Conservation (phyloP, 169 alveolate species). For the Cardiosporidium cionae region DNA sequence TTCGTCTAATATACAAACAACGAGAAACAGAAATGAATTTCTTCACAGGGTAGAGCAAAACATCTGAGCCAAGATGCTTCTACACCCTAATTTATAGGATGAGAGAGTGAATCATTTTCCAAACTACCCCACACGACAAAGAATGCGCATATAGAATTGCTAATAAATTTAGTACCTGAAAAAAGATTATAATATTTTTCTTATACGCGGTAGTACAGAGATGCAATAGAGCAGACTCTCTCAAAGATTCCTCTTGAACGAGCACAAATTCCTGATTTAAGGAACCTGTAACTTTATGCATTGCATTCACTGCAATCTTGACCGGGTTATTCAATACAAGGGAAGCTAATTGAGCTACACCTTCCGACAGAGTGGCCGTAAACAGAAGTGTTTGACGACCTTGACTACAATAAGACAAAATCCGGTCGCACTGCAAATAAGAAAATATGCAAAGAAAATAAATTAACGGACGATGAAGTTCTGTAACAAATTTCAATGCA, state of each 20-base stretch:
- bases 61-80: too few relatives aligned
- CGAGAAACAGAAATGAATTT: too few relatives aligned
- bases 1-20: conserved; percentile 66
- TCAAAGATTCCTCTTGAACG: conserved; percentile 10
- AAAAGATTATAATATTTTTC: conserved; percentile 10
- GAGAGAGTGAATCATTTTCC: too few relatives aligned
- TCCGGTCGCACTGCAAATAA: conserved; percentile 13
- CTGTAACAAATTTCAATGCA: not conserved
- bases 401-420: conserved; percentile 40
- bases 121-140: too few relatives aligned
- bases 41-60: too few relatives aligned
- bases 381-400: conserved; percentile 72
- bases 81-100: too few relatives aligned
- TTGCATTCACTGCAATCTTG: not conserved
- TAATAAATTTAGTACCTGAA: conserved; percentile 11
- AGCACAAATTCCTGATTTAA: conserved; percentile 25
- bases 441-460: not conserved
- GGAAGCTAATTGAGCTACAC: conserved; percentile 64
- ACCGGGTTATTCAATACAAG: conserved; percentile 64
- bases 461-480: not conserved
- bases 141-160: not conserved
- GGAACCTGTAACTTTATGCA: conserved; percentile 1
- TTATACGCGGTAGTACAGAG: conserved; percentile 10
- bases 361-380: conserved; percentile 76
- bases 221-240: conserved; percentile 28